A percentile compares a stretch with the other conserved stretches of the same genome.
These are phyloP conservation scores for Phaeosphaeriaceae sp. DNA, from an alignment of 2,329 filamentous ascomycete species.

Conservation along the genomic window DNA sequence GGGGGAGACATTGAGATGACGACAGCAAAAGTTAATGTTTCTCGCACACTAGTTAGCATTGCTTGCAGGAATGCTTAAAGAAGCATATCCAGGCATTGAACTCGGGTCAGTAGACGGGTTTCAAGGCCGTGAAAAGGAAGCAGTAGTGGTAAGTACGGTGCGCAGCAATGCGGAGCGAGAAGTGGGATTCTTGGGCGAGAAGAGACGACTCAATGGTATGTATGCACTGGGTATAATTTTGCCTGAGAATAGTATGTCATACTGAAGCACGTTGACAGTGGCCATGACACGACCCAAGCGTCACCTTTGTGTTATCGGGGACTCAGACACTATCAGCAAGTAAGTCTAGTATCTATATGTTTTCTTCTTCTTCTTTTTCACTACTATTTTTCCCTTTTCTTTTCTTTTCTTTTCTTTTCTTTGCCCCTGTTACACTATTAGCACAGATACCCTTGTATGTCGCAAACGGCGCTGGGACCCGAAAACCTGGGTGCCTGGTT, in stretches of 20 bases:
- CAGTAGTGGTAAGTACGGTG: constrained; percentile 90
- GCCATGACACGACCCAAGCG: constrained; percentile 96
- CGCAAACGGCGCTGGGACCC: constrained; percentile 7
- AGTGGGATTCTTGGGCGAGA: constrained; percentile 92
- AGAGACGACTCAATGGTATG: constrained; percentile 88
- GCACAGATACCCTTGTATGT: not conserved
- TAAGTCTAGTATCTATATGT: too few species aligned
- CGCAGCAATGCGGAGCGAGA: constrained; percentile 86
- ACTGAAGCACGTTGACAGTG: constrained; percentile 60
- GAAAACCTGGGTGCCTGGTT: constrained; percentile 15
- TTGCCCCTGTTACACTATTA: not conserved
- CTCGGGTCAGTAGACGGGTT: constrained; percentile 98
- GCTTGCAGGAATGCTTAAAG: constrained; percentile 77
- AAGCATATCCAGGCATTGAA: constrained; percentile 82
- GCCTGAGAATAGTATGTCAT: constrained; percentile 7
- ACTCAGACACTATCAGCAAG: constrained; percentile 90
- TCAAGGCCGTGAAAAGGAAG: constrained; percentile 96
- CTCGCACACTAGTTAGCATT: constrained; percentile 69
- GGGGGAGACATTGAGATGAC: constrained; percentile 1
- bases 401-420: constrained; percentile 8
- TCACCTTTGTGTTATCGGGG: constrained; percentile 88
- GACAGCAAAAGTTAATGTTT: constrained; percentile 4
- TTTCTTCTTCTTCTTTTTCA: too few species aligned
- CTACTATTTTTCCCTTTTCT: too few species aligned
- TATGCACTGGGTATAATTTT: constrained; percentile 17